These are phyloP conservation scores for Hyaloscypha hepaticicola DNA, from an alignment of 495 filamentous ascomycete species.

Conservation along the genomic window DNA sequence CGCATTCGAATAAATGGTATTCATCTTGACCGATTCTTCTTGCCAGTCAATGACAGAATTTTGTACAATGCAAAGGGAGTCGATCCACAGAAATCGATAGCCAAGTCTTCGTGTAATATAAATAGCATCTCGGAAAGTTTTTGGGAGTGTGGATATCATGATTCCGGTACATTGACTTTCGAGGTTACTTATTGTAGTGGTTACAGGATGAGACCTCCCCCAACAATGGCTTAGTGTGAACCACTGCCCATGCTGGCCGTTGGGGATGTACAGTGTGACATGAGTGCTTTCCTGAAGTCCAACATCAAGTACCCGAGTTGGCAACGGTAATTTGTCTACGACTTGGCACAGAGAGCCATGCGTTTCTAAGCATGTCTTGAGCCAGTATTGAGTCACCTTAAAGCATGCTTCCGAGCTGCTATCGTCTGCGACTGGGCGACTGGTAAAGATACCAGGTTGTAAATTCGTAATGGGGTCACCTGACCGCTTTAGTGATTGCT, in stretches of 20 bases:
- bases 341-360: background rate
- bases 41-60: background rate
- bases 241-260: constrained; percentile 6
- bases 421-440: background rate
- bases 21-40: background rate
- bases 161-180: background rate
- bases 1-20: background rate
- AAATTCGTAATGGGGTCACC: background rate
- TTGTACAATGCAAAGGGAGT: constrained; percentile 4
- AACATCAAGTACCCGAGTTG: constrained; percentile 11
- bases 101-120: background rate
- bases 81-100: background rate
- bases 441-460: background rate
- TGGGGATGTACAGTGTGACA: background rate
- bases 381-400: background rate
- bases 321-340: background rate
- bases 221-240: constrained; percentile 36
- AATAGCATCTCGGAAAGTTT: constrained; percentile 18
- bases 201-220: constrained; percentile 16
- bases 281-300: background rate
- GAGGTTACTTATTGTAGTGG: constrained; percentile 6
- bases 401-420: background rate
- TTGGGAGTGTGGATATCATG: background rate
- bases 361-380: background rate
- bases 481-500: background rate